Conservation (phyloP, 495 filamentous ascomycete species). For the Immersiella caudata region DNA sequence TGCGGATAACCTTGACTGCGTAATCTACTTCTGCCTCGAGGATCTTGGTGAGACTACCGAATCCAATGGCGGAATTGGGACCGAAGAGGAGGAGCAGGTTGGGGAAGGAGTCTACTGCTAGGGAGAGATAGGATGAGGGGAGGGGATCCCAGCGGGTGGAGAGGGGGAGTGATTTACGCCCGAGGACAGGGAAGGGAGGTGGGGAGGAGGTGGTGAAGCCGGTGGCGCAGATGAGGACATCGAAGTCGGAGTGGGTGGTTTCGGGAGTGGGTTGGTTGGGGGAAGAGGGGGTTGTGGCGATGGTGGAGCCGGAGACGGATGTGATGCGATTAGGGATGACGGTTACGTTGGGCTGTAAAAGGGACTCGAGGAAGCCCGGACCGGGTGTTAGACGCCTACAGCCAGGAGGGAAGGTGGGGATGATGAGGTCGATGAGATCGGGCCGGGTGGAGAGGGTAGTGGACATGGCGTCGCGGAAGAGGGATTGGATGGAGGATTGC, state of each 20-base stretch:
- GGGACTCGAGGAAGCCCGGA: constrained; percentile 69
- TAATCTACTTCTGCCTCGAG: constrained; percentile 65
- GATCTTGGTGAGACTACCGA: constrained; percentile 57
- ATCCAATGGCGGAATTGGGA: constrained; percentile 60
- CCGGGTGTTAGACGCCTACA: constrained; percentile 75
- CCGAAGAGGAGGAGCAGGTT: constrained; percentile 67
- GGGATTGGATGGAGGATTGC: constrained; percentile 30
- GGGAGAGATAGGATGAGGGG: constrained; percentile 65
- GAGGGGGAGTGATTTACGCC: constrained; percentile 53
- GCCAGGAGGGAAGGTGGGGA: constrained; percentile 66
- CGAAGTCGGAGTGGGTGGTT: constrained; percentile 36
- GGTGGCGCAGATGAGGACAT: constrained; percentile 68
- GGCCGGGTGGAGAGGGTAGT: constrained; percentile 38
- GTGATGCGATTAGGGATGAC: constrained; percentile 60
- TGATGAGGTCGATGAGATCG: constrained; percentile 40
- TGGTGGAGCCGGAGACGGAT: constrained; percentile 54
- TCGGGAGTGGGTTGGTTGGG: not conserved
- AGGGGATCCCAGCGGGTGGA: constrained; percentile 51
- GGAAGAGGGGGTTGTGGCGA: constrained; percentile 49
- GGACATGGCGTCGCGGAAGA: constrained; percentile 39
- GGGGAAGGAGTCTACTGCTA: constrained; percentile 66
- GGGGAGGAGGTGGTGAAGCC: constrained; percentile 63
- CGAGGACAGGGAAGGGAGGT: constrained; percentile 62
- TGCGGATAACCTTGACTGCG: constrained; percentile 64
- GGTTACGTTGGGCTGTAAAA: constrained; percentile 63